Evolutionary conservation across 2,329 filamentous ascomycete genomes (phyloP), one percentile per base, ranked within the genome.

Genomic region (Nannizziopsis barbatae): DNA sequence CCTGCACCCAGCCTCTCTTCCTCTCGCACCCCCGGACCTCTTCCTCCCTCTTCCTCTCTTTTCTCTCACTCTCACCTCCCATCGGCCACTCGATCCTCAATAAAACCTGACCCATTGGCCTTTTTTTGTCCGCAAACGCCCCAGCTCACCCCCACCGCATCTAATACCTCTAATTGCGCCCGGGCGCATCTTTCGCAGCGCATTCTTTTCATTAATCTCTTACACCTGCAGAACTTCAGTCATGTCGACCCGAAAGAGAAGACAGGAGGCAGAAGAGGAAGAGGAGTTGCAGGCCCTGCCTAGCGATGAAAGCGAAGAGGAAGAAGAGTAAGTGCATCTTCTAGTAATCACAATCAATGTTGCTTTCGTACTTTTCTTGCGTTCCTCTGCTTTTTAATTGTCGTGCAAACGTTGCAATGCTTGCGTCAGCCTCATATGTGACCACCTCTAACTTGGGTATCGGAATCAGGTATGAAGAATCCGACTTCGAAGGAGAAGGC

Each of bases 231-330:
- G 22, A 11, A 37, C 9, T 1, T 44, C 37, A 47, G 32, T 17
- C n/a, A 73, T 72, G 70, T 63, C 68, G 17, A 71, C 71, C 55
- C 68, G 71, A 59, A 71, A 71, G 58, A 71, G 73, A 66, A 70
- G 71, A 63, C 67, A 69, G 52, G 70, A 74, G 27, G 62, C 68
- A 15, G 69, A 71, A 44, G 71, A 72, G 33, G 70, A 65, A 49
- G 66, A 70, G 47, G 67, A 71, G 54, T 64, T 75, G 3, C 65
- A 70, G 50, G 66, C 67, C 31, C 65, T 73, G 35, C 71, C 71
- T 46, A 73, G 71, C 9, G 69, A 72, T 39, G 71, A 72, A 40
- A 70, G 71, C 30, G 70, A 71, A 51, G 71, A 71, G 50, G 71
- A 73, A 63, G 71, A 73, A 57, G 71, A 73, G 47, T 53, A 43